Evolutionary conservation across 2,329 filamentous ascomycete genomes (phyloP).

Genomic region (Colletotrichum melonis): DNA sequence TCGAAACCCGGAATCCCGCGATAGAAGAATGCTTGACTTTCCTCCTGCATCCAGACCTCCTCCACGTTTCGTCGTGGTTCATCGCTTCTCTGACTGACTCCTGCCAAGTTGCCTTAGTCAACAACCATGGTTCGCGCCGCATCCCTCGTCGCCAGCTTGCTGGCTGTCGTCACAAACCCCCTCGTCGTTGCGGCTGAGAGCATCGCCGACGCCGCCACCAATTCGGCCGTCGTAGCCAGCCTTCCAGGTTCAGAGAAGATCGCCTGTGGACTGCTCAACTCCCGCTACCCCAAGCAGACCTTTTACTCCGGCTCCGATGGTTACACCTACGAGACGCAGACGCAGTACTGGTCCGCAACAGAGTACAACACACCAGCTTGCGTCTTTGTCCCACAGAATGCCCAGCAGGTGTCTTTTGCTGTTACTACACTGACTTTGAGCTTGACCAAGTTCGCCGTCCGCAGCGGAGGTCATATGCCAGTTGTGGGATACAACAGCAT

Average conservation of each 20-base stretch:
- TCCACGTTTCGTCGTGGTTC: neutral
- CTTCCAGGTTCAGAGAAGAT: neutral
- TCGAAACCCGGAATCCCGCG: neutral
- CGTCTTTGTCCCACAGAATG: slow-evolving; percentile 40
- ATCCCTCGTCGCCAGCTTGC: neutral
- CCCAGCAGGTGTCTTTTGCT: slow-evolving; percentile 39
- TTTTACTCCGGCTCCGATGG: slow-evolving; percentile 7
- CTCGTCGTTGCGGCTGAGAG: neutral
- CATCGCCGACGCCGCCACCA: neutral
- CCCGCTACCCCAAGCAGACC: slow-evolving; percentile 7
- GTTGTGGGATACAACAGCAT: slow-evolving; percentile 42
- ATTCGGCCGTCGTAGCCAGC: neutral
- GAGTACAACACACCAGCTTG: slow-evolving; percentile 37
- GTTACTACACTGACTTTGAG: slow-evolving; percentile 39
- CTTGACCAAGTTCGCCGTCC: slow-evolving; percentile 39
- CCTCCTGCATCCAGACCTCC: neutral
- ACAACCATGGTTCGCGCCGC: slow-evolving; percentile 7
- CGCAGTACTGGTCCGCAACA: slow-evolving; percentile 27
- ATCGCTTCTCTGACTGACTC: neutral
- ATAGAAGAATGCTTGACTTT: neutral
- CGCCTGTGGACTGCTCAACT: slow-evolving; percentile 8
- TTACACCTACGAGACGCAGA: slow-evolving; percentile 23
- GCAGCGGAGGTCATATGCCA: slow-evolving; percentile 45
- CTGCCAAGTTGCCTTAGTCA: neutral
- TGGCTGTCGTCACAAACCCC: slow-evolving; percentile 9